Base-by-base conservation (phyloP, 495 filamentous ascomycete genomes). In the Penicillium arizonense region DNA sequence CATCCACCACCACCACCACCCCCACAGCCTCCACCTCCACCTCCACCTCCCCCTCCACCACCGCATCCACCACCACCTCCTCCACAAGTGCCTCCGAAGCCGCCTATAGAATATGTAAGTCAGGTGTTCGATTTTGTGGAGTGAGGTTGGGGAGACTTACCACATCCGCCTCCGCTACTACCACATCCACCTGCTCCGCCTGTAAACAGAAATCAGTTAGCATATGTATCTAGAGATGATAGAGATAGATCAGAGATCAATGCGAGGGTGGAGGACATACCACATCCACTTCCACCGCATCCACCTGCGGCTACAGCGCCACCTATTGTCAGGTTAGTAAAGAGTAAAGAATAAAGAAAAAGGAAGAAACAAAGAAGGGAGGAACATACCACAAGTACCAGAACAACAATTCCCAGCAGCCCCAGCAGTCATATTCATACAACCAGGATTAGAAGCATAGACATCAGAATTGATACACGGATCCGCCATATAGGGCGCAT, bases 401-500 rank as follows among this genome's bases (percentile, higher is more conserved):
- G 68, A 61, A 34, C 67, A 73, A 57, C 78, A 80, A 45, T 74
- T 77, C 3, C 73, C 78, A 64, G 55, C 68, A 53, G 38, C 75
- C 23, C 61, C 80, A 44, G 38, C 45, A 13, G 62, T 56, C 23
- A 66, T 60, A 55, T 51, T 76, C 59, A 77, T 77, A 60, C 79
- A 82, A 21, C 56, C 56, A 4, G 76, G 79, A 47, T 80, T 73
- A 12, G 58, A 50, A 1, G 68, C 66, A 52, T 82, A 83, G 0
- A 70, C 59, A 28, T 61, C 69, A 1, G 58, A 53, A 38, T 67
- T 63, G 21, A 77, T 71, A 14, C 71, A 67, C 51, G 70, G 78
- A 48, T 72, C 85, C 63, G 58, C 74, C 64, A 63, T 76, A 41
- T 77, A 86, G 30, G 69, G 79, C 26, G 55, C 77, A 67, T 74